phyloP scores from a whole-genome alignment of 2,329 filamentous ascomycete species.

The Bertia moriformis region DNA sequence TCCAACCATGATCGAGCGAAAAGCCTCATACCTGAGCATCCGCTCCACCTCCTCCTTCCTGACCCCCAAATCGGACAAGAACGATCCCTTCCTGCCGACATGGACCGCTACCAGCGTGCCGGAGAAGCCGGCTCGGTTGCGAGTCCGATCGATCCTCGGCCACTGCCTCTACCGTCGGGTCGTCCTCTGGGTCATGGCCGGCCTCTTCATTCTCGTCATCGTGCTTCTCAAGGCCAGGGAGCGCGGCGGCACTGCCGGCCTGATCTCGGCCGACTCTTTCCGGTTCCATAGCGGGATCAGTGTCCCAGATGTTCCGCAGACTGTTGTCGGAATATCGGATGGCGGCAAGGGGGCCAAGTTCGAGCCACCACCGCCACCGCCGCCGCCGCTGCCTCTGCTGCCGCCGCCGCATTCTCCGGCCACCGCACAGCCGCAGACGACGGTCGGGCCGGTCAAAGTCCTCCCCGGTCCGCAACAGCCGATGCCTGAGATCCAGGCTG shows the following conservation, averaged over 20 bases:
- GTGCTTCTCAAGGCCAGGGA: constrained; percentile 18
- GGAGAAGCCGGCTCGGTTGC: constrained; percentile 3
- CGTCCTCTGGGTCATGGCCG: constrained; percentile 30
- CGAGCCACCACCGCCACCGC: background rate
- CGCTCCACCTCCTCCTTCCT: too few relatives aligned
- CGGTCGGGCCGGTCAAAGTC: too few relatives aligned
- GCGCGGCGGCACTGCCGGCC: constrained; percentile 2
- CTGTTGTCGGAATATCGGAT: too few relatives aligned
- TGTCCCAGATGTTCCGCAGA: too few relatives aligned
- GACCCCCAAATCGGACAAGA: too few relatives aligned
- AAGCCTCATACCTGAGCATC: too few relatives aligned
- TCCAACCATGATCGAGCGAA: too few relatives aligned
- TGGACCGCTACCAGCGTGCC: background rate
- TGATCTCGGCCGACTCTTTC: background rate
- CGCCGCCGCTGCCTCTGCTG: background rate
- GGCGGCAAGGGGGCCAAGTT: background rate
- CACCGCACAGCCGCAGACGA: too few relatives aligned
- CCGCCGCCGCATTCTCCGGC: too few relatives aligned
- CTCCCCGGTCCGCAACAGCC: too few relatives aligned
- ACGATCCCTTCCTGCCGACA: too few relatives aligned
- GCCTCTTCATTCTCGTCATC: constrained; percentile 23
- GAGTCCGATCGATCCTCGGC: constrained; percentile 29
- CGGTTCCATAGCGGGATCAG: too few relatives aligned
- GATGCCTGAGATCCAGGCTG: background rate
- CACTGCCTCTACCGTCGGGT: constrained; percentile 36